Evolutionary conservation across 2,329 filamentous ascomycete species (phyloP), one percentile per base, ranked within the genome.

Genomic region (Xylaria hypoxylon): DNA sequence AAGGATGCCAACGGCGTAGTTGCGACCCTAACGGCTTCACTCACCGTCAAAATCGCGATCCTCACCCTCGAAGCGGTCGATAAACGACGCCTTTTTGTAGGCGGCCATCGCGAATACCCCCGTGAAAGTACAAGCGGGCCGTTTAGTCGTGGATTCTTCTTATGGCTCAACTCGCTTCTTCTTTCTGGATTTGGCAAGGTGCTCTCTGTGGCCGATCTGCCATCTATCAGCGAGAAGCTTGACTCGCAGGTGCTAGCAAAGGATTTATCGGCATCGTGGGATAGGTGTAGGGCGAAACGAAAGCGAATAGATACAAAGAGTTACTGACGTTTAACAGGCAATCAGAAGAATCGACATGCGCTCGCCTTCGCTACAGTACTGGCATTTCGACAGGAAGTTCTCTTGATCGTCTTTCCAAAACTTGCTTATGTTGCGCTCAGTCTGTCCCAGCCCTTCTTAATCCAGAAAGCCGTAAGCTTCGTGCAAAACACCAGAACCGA

Each of bases 141-240:
- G 11, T 56, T 62, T 5, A 62, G 56, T 47, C 53, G 65, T 10
- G 64, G 58, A 6, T 45, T 59, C n/a, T 68, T 68, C 48, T 22
- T 51, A n/a, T 68, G 65, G 58, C 65, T 62, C 2, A 62, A 65
- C 53, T 50, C 58, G 17, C 58, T 65, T 31, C 53, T 68, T 38
- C 31, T 62, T 19, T 58, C 62, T 11, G 58, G 65, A 22, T 62
- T 65, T 45, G 47, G 57, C n/a, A 59, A 59, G 26, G 62, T 68
- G 33, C 51, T 68, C 5, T 55, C 47, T 22, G 15, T 65, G 8
- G 33, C 62, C 40, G 62, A 68, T 35, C 19, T 68, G 28, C 65
- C 65, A 0, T 42, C 52, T 7, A 65, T 68, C 17, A 65, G 62
- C 24, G 58, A 65, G 58, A 68, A 65, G 58, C 65, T 65, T 2